These are phyloP conservation scores for Starmerella davenportii DNA, from an alignment of 805 yeast species.

Conservation along the genomic window DNA sequence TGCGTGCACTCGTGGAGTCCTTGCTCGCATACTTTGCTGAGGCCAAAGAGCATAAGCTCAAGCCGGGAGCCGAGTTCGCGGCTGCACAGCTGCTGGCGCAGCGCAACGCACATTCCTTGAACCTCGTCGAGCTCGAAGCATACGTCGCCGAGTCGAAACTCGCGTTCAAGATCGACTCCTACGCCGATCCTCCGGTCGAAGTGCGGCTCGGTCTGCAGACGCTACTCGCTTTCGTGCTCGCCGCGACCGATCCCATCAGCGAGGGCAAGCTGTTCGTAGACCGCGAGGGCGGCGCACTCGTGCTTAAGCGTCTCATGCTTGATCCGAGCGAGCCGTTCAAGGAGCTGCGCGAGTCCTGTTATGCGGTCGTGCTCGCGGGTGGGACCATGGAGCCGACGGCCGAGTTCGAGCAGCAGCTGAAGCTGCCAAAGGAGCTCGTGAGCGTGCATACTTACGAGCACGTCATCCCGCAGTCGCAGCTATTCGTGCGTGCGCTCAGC, in stretches of 20 bases:
- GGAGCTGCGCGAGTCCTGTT: slow-evolving; percentile 44
- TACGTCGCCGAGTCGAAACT: slow-evolving; percentile 54
- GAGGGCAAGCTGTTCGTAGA: slow-evolving; percentile 72
- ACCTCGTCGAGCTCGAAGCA: slow-evolving; percentile 45
- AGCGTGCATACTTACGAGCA: slow-evolving; percentile 60
- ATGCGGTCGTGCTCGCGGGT: slow-evolving; percentile 68
- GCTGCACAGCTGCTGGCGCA: slow-evolving; percentile 36
- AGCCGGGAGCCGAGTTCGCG: slow-evolving; percentile 38
- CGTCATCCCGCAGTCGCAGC: slow-evolving; percentile 53
- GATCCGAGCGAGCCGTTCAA: slow-evolving; percentile 62
- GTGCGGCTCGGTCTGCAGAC: slow-evolving; percentile 1
- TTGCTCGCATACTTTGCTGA: slow-evolving; percentile 32
- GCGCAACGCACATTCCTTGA: slow-evolving; percentile 51
- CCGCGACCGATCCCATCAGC: slow-evolving; percentile 51
- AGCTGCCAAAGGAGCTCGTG: slow-evolving; percentile 27
- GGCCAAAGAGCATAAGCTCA: slow-evolving; percentile 9
- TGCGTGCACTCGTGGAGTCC: slow-evolving; percentile 37
- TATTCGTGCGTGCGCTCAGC: slow-evolving; percentile 40
- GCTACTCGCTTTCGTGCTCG: slow-evolving; percentile 43
- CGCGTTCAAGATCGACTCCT: slow-evolving; percentile 67
- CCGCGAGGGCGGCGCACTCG: slow-evolving; percentile 7
- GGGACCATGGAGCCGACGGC: slow-evolving; percentile 85
- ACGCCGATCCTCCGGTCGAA: slow-evolving; percentile 23
- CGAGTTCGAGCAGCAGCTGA: slow-evolving; percentile 49
- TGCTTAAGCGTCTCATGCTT: slow-evolving; percentile 49